phyloP scores from a whole-genome alignment of 2,329 filamentous ascomycete species.

The Rhinocladiella similis region DNA sequence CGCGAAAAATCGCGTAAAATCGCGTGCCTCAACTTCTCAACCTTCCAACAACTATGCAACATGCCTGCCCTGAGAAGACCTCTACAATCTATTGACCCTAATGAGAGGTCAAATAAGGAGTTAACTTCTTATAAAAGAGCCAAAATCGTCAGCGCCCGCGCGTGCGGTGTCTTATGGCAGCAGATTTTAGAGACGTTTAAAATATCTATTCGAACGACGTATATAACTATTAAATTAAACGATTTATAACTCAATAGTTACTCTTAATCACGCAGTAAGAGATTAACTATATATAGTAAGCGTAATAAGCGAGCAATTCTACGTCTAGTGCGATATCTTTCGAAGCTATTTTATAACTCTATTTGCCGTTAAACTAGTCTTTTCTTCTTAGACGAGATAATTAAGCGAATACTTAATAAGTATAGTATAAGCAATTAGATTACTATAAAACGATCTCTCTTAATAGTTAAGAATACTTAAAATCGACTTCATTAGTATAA shows the following conservation, averaged over 20 bases:
- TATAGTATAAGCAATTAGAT: not conserved
- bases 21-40: not conserved
- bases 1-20: not conserved
- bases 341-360: not conserved
- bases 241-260: not conserved
- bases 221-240: not conserved
- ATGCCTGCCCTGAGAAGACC: not conserved
- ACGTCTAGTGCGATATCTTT: not conserved
- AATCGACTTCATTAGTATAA: not conserved
- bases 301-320: not conserved
- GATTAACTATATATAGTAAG: not conserved
- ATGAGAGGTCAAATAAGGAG: not conserved
- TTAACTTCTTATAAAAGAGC: not conserved
- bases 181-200: not conserved
- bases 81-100: not conserved
- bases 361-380: not conserved
- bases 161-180: not conserved
- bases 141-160: not conserved
- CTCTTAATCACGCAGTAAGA: not conserved
- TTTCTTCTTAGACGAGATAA: not conserved
- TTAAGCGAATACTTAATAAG: not conserved
- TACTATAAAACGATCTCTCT: not conserved
- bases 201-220: not conserved
- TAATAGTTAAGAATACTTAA: not conserved
- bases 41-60: not conserved